Conservation (phyloP, 768 basidiomycete species). For the Mycena sanguinolenta region DNA sequence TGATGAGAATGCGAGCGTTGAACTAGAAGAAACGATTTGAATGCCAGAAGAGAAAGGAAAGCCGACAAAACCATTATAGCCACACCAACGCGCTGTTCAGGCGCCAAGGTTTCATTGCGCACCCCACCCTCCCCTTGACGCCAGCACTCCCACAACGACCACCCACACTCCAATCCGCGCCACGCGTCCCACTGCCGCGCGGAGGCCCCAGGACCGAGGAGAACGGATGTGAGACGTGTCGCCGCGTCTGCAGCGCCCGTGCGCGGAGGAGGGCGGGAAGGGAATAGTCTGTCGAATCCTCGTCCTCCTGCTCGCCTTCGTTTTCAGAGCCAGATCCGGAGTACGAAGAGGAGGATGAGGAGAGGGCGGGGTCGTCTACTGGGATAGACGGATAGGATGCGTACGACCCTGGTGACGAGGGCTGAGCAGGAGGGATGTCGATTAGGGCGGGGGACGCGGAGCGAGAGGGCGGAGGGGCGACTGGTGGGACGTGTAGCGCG, state of each 20-base stretch:
- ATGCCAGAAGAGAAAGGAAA: no score
- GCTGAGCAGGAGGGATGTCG: no score
- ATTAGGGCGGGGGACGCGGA: no score
- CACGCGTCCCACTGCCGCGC: not conserved
- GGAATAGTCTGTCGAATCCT: constrained; percentile 15
- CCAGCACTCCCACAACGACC: constrained; percentile 16
- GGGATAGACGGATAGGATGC: not conserved
- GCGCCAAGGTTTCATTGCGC: no score
- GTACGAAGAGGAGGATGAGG: not conserved
- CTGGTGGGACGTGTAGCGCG: no score
- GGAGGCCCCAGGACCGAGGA: constrained; percentile 11
- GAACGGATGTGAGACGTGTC: constrained; percentile 22
- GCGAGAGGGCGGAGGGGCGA: no score
- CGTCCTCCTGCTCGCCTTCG: not conserved
- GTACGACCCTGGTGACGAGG: not conserved
- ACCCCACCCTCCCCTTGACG: not conserved
- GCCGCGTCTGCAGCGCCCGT: constrained; percentile 21
- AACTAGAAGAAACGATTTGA: no score
- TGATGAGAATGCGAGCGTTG: no score
- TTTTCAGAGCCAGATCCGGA: no score
- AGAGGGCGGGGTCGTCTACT: not conserved
- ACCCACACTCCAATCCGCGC: constrained; percentile 3
- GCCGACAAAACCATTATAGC: no score
- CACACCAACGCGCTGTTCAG: no score
- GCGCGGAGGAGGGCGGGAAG: constrained; percentile 9